Base-by-base conservation (phyloP, 176 grass and related monocot genomes). In the Hyparrhenia diplandra region DNA sequence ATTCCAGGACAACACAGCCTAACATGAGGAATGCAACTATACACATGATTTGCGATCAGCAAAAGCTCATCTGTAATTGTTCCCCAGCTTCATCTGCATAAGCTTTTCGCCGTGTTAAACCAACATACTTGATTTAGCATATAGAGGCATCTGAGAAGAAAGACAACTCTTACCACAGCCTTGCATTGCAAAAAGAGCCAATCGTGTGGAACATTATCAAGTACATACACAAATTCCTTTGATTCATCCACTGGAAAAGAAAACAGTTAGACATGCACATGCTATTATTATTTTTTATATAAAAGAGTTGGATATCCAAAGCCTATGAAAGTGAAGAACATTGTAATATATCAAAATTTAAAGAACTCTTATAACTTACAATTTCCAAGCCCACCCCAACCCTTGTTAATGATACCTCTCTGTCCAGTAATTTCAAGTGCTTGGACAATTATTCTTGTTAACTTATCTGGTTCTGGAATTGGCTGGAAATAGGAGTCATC, bases 171-270 rank as follows among this genome's bases (percentile, higher is more conserved):
- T 88, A 96, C 93, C 93, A 92, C 93, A 85, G 90, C 93, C 65
- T 96, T 96, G 67, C 90, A 96, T 54, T 96, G 93, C 76, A 92
- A 80, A 84, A 96, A 96, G 13, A 96, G 90, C 93, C 90, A 96
- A 59, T 96, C 93, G 74, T 96, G 93, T 63, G 93, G 90, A 80
- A 92, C 72, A 67, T 92, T 96, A 58, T 92, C 93, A 77, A 96
- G 51, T 74, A 96, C 65, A 57, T 92, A 92, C 13, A 96, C 88
- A 84, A 60, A 86, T 40, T 96, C 88, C 72, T 90, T 92, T 0
- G 71, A 64, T 80, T 90, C 83, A 75, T 81, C 81, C 87, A 96
- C 93, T 96, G 82, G 20, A 73, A 76, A 76, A 76, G 64, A 58
- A 61, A 61, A 61, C 12, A 61, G 58, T 28, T 74, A 76, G 64